Percentiles rank a stretch among this genome's conserved stretches.
phyloP scores from a whole-genome alignment of 1,139 yeast species.

The Suhomyces chickasaworum region DNA sequence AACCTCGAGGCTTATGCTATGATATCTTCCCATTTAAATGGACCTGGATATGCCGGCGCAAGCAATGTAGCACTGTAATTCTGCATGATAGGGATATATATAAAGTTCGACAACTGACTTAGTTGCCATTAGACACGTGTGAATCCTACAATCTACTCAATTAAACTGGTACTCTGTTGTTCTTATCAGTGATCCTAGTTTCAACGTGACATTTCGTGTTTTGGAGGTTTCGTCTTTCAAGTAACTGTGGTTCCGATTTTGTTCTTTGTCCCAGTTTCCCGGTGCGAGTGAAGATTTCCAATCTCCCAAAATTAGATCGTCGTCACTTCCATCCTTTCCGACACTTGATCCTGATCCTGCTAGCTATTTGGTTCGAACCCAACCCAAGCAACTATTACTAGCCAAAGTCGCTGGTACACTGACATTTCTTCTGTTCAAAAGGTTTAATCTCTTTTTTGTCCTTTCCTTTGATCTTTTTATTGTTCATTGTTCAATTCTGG shows the following conservation, averaged over 20 bases:
- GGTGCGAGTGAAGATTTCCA: background rate
- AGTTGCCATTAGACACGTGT: background rate
- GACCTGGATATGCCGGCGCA: conserved; percentile 1
- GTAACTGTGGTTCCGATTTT: background rate
- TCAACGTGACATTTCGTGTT: background rate
- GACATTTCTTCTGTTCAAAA: background rate
- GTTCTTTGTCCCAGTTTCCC: background rate
- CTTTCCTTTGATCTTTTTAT: no score
- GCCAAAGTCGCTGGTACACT: background rate
- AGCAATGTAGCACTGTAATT: conserved; percentile 2
- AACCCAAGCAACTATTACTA: no score
- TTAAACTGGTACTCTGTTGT: no score
- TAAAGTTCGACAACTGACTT: background rate
- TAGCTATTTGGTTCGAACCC: background rate
- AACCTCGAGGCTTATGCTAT: background rate
- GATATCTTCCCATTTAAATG: background rate
- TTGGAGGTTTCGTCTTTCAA: background rate
- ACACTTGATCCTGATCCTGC: background rate
- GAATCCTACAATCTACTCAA: no score
- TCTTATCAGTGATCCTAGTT: background rate
- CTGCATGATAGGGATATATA: conserved; percentile 1
- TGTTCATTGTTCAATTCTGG: no score
- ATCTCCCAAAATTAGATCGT: background rate
- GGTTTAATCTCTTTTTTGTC: no score
- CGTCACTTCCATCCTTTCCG: background rate